A percentile compares a stretch with the other conserved stretches of the same genome.
These are phyloP conservation scores for Aegilops speltoides DNA, from an alignment of 176 grass and related monocot species.

Conservation along the genomic window DNA sequence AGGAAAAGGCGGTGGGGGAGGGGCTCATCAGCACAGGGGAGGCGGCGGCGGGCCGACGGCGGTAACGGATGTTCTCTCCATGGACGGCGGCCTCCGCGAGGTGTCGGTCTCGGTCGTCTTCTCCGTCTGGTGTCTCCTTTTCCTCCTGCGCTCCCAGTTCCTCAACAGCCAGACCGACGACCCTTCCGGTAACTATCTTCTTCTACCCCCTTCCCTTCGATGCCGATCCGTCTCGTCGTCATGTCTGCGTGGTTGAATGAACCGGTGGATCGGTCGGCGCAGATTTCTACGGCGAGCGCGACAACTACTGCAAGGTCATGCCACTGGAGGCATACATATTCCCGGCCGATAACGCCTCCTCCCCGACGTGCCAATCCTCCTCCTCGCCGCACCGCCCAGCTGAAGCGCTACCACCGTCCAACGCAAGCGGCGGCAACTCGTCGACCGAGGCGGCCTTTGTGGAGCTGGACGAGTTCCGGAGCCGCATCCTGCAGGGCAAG, in stretches of 20 bases:
- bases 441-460: constrained; percentile 15
- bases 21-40: background rate
- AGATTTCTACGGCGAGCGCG: constrained; percentile 49
- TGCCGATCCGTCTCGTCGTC: background rate
- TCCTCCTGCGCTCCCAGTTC: constrained; percentile 56
- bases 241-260: background rate
- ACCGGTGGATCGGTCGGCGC: background rate
- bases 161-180: constrained; percentile 44
- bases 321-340: constrained; percentile 60
- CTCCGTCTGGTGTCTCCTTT: constrained; percentile 71
- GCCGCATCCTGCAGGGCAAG: constrained; percentile 41
- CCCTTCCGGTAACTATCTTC: constrained; percentile 15
- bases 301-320: constrained; percentile 60
- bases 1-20: constrained; percentile 27
- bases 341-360: constrained; percentile 23
- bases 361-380: constrained; percentile 37
- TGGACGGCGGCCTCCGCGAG: constrained; percentile 67
- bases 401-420: background rate
- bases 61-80: constrained; percentile 44
- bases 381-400: background rate
- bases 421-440: background rate
- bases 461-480: constrained; percentile 58
- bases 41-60: background rate
- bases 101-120: constrained; percentile 66
- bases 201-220: background rate